A percentile compares a stretch with the other conserved stretches of the same genome.
Conservation (phyloP, 2,329 filamentous ascomycete genomes). For the Zymoseptoria pseudotritici region DNA sequence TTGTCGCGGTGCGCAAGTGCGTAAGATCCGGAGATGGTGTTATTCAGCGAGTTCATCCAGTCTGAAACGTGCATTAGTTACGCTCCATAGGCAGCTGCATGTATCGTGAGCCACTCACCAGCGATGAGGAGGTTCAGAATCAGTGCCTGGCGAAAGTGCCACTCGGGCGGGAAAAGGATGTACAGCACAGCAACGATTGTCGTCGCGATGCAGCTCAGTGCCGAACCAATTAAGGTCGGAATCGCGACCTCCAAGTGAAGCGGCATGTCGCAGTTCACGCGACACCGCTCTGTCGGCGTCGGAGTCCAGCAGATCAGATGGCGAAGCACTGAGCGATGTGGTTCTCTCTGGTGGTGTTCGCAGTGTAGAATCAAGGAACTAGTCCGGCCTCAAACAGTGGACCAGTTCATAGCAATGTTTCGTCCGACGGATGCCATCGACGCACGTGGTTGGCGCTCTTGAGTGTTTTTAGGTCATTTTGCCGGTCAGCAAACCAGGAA, state of each 20-base stretch:
- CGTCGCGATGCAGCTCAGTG: slow-evolving; percentile 12
- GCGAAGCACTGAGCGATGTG: too few relatives aligned
- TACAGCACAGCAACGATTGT: slow-evolving; percentile 13
- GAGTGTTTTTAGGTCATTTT: neutral
- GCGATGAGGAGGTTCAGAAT: slow-evolving; percentile 16
- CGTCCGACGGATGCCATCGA: neutral
- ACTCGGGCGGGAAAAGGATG: slow-evolving; percentile 14
- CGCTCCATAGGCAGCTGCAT: neutral
- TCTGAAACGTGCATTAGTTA: slow-evolving; percentile 29
- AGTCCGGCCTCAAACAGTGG: neutral
- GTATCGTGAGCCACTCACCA: slow-evolving; percentile 5
- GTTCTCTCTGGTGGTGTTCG: neutral
- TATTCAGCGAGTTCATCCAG: slow-evolving; percentile 38
- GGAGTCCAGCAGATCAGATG: neutral
- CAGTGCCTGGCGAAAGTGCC: slow-evolving; percentile 17
- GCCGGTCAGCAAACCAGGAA: neutral
- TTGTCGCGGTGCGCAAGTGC: slow-evolving; percentile 23
- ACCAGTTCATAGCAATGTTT: neutral
- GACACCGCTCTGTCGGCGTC: neutral
- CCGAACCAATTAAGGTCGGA: slow-evolving; percentile 16
- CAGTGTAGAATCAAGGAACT: neutral
- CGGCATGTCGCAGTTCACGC: neutral
- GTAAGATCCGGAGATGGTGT: slow-evolving; percentile 36
- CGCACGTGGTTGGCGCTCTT: too few relatives aligned
- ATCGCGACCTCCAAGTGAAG: slow-evolving; percentile 10